Conservation (phyloP, 805 yeast genomes). For the Barnettozyma populi region DNA sequence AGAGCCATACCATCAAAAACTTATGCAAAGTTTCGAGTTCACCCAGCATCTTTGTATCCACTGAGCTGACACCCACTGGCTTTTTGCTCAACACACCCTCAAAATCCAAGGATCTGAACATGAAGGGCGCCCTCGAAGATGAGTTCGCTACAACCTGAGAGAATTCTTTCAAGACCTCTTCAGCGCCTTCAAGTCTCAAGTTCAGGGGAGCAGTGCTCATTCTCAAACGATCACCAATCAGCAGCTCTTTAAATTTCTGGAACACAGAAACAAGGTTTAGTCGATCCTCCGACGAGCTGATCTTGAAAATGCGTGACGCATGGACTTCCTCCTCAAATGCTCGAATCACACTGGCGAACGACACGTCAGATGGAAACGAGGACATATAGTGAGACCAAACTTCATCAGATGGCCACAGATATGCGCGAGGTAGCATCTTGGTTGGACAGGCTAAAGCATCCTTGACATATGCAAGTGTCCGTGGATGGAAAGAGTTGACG, state of each 20-base stretch:
- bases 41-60: slow-evolving; percentile 19
- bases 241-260: slow-evolving; percentile 35
- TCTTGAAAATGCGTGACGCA: slow-evolving; percentile 27
- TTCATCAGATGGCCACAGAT: slow-evolving; percentile 74
- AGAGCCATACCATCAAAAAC: slow-evolving; percentile 60
- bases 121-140: slow-evolving; percentile 49
- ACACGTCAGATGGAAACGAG: slow-evolving; percentile 47
- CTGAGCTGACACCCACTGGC: neutral
- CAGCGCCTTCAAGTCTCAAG: slow-evolving; percentile 37
- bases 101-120: slow-evolving; percentile 31
- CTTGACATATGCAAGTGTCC: slow-evolving; percentile 41
- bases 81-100: neutral
- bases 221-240: slow-evolving; percentile 51
- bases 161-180: slow-evolving; percentile 46
- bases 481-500: slow-evolving; percentile 46
- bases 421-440: slow-evolving; percentile 50
- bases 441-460: slow-evolving; percentile 47
- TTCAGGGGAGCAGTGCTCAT: slow-evolving; percentile 62
- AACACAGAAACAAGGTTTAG: slow-evolving; percentile 34
- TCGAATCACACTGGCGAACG: slow-evolving; percentile 40
- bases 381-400: slow-evolving; percentile 64
- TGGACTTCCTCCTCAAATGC: slow-evolving; percentile 39
- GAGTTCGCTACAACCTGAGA: slow-evolving; percentile 31
- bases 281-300: slow-evolving; percentile 36
- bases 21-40: slow-evolving; percentile 61